Conservation (phyloP, 257 asterid genomes). For the Thymus quinquecostatus region DNA sequence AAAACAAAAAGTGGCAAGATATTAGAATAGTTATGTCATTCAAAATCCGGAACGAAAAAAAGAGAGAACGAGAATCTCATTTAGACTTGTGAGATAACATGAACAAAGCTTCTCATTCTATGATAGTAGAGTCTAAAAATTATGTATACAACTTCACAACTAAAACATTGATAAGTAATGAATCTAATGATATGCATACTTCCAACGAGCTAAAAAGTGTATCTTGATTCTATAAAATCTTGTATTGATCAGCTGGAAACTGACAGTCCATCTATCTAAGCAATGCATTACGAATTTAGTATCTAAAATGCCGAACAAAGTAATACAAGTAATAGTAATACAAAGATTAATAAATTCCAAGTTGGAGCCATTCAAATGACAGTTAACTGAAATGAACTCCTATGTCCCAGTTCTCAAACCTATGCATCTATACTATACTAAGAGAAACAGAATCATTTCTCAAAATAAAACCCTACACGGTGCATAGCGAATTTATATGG, state of each 20-base stretch:
- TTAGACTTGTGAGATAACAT: neutral
- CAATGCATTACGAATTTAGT: neutral
- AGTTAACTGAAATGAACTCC: neutral
- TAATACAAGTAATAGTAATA: neutral
- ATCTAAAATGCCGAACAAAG: neutral
- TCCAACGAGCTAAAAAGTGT: neutral
- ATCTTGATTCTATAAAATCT: neutral
- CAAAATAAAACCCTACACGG: neutral
- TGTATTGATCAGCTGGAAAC: neutral
- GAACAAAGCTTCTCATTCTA: conserved; percentile 6
- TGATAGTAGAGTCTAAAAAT: neutral
- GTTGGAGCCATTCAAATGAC: neutral
- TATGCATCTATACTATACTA: neutral
- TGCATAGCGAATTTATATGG: neutral
- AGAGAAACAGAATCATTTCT: neutral
- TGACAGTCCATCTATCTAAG: neutral
- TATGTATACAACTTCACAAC: neutral
- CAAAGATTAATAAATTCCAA: neutral
- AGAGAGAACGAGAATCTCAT: neutral
- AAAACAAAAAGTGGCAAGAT: neutral
- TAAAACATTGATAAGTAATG: neutral
- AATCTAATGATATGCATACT: conserved; percentile 6
- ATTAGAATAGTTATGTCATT: conserved; percentile 19
- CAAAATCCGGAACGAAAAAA: neutral
- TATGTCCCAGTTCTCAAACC: neutral